Base-by-base conservation (phyloP, 2,329 filamentous ascomycete species). In the Chaetomium olivaceum region DNA sequence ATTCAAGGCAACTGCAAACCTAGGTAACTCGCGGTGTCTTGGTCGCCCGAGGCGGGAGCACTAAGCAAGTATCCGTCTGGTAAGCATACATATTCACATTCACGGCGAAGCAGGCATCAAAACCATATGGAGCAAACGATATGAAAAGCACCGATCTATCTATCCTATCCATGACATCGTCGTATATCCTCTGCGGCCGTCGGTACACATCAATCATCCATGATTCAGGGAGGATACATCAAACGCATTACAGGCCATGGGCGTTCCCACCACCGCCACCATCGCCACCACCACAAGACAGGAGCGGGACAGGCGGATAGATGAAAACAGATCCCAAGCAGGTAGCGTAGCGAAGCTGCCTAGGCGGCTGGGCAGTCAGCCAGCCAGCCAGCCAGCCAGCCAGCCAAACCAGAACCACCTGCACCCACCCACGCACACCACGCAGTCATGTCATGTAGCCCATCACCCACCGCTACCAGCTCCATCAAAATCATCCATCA, bases 181-280 rank as follows among this genome's bases (percentile, higher is more conserved):
- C 29, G 23, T 23, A 58, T 61, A 57, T 64, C 57, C 36, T 54
- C 51, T 61, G 58, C 12, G 48, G 27, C 4, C 39, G 27, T 27
- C 52, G 39, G 33, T 56, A 23, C 61, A 56, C 58, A 64, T 64
- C 62, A 63, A 64, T 64, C 63, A 61, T 64, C 51, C 52, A 54
- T 23, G 51, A 52, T 52, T 57, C 50, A 23, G 36, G 33, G 50
- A 57, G 21, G 43, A 50, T 50, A 61, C 56, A 59, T 60, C 36
- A 64, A 64, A 31, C 29, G 25, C 48, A 21, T 60, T 23, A 60
- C 27, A 48, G 48, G 57, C 21, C 56, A 64, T 60, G 62, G 21
- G 19, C 55, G 31, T 43, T 63, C 29, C 39, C 60, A 7, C 12
- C 29, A 27, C 25, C 6, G 27, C 27, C n/a, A 25, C 21, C 14